Evolutionary conservation across 371 early-diverging fungal species (phyloP).

Genomic region (Apophysomyces variabilis): DNA sequence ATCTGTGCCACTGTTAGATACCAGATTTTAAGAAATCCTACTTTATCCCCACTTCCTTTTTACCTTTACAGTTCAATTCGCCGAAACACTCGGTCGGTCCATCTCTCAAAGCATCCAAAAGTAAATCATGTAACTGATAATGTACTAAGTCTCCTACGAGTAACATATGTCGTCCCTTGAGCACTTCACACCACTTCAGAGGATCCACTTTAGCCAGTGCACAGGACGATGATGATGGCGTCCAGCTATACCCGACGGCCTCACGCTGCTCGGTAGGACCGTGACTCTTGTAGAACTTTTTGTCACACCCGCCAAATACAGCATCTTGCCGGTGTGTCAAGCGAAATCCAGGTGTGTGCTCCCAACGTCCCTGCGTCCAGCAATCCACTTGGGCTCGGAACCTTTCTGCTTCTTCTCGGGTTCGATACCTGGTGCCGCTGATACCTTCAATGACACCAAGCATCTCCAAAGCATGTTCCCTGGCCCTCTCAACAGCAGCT

Average conservation of each 20-base stretch:
- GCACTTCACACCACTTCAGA: conserved; percentile 37
- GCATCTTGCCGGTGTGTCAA: conserved; percentile 47
- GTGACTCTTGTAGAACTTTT: conserved; percentile 30
- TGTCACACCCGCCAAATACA: conserved; percentile 46
- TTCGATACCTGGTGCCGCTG: conserved; percentile 17
- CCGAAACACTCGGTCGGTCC: conserved; percentile 60
- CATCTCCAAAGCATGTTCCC: neutral
- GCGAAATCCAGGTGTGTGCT: neutral
- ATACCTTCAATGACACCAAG: conserved; percentile 14
- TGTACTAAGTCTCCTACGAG: conserved; percentile 63
- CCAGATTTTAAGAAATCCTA: neutral
- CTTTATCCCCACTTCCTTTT: neutral
- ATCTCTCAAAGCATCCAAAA: conserved; percentile 53
- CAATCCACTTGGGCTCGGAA: conserved; percentile 21
- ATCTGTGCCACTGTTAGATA: conserved; percentile 22
- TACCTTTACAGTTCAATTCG: conserved; percentile 62
- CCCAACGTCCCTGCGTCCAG: conserved; percentile 26
- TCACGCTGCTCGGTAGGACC: conserved; percentile 25
- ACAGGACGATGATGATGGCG: conserved; percentile 10
- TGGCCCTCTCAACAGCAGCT: neutral
- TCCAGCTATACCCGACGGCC: conserved; percentile 37
- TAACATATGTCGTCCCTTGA: conserved; percentile 45
- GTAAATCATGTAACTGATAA: conserved; percentile 60
- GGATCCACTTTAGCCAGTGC: conserved; percentile 14
- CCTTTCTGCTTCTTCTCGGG: conserved; percentile 5